Evolutionary conservation across 1,284 basidiomycete species (phyloP).

Genomic region (Entoloma clypeatum): DNA sequence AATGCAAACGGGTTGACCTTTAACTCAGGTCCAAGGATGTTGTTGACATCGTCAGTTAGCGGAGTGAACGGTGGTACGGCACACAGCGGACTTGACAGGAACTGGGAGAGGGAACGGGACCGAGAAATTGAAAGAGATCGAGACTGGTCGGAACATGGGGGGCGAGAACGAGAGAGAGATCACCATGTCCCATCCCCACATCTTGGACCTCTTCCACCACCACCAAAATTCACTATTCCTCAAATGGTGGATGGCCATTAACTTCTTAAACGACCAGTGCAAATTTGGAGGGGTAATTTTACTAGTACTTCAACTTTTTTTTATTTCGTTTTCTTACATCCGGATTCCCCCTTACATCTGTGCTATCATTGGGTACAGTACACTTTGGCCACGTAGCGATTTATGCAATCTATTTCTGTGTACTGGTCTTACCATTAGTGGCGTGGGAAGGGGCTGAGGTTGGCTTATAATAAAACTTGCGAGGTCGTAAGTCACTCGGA

Average conservation of each 20-base stretch:
- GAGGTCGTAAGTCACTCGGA: no score
- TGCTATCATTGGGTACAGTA: no score
- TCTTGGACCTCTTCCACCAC: constrained; percentile 24
- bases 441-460: no score
- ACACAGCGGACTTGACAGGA: constrained; percentile 12
- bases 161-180: constrained; percentile 20
- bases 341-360: no score
- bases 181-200: constrained; percentile 24
- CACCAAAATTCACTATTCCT: constrained; percentile 36
- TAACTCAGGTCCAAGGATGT: constrained; percentile 3
- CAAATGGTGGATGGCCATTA: constrained; percentile 38
- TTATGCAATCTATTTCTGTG: no score
- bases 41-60: not conserved
- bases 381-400: no score
- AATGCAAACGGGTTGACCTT: constrained; percentile 9
- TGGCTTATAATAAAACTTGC: no score
- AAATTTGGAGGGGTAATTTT: no score
- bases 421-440: no score
- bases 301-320: no score
- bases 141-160: constrained; percentile 21
- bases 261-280: no score
- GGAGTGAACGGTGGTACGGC: constrained; percentile 5
- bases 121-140: constrained; percentile 25
- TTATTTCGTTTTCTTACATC: no score
- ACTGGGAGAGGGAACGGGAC: constrained; percentile 15